phyloP scores from a whole-genome alignment of 2,329 filamentous ascomycete genomes.

The Fusarium anguioides region DNA sequence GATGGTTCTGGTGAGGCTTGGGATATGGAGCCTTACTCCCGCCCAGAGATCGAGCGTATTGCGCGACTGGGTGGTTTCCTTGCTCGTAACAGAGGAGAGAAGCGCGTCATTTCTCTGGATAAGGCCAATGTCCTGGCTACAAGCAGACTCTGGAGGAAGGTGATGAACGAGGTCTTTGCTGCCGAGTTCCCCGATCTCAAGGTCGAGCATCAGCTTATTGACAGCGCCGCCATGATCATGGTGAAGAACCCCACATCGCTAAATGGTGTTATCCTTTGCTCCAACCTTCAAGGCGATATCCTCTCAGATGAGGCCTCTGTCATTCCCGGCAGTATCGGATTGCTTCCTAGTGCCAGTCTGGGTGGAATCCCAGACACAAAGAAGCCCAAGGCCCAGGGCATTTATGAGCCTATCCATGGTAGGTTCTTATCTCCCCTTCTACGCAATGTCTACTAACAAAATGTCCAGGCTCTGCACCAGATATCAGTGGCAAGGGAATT shows the following conservation, averaged over 20 bases:
- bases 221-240: slow-evolving; percentile 97
- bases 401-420: slow-evolving; percentile 98
- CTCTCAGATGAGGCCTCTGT: slow-evolving; percentile 95
- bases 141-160: slow-evolving; percentile 87
- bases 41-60: slow-evolving; percentile 87
- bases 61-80: slow-evolving; percentile 84
- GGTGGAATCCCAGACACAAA: slow-evolving; percentile 88
- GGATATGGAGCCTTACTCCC: slow-evolving; percentile 89
- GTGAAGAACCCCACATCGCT: slow-evolving; percentile 82
- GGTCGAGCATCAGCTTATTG: slow-evolving; percentile 90
- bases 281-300: slow-evolving; percentile 75
- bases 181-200: slow-evolving; percentile 90
- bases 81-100: slow-evolving; percentile 77
- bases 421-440: too few species aligned
- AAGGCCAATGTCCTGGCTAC: slow-evolving; percentile 98
- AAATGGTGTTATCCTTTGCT: too few species aligned
- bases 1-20: slow-evolving; percentile 79
- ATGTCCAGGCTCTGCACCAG: slow-evolving; percentile 38
- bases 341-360: slow-evolving; percentile 88
- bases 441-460: too few species aligned
- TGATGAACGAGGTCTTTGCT: slow-evolving; percentile 84
- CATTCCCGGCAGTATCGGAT: slow-evolving; percentile 89
- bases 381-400: slow-evolving; percentile 81
- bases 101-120: slow-evolving; percentile 83
- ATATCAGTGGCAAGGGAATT: slow-evolving; percentile 91